Conservation (phyloP, 169 alveolate species). For the Plasmodium vinckei region DNA sequence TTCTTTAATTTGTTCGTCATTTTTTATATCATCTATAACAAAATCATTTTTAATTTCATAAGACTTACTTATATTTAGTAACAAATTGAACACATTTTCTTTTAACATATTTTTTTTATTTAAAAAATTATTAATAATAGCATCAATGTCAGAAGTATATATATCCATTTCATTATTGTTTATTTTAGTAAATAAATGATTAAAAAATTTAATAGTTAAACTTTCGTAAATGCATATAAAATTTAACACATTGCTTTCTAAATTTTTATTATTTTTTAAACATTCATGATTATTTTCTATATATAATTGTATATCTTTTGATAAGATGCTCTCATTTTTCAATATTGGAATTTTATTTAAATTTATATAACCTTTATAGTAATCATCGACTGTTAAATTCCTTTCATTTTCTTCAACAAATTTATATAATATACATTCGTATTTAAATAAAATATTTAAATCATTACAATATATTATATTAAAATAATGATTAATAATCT, state of each 20-base stretch:
- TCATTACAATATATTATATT: constrained; percentile 68
- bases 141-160: constrained; percentile 34
- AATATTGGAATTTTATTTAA: constrained; percentile 50
- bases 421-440: constrained; percentile 67
- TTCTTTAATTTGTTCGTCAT: constrained; percentile 53
- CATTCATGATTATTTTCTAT: constrained; percentile 23
- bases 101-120: constrained; percentile 58
- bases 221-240: constrained; percentile 47
- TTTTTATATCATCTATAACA: constrained; percentile 32
- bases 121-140: constrained; percentile 49
- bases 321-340: constrained; percentile 8
- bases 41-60: constrained; percentile 44
- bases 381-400: constrained; percentile 55
- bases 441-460: constrained; percentile 37
- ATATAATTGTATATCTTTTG: constrained; percentile 18
- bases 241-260: constrained; percentile 38
- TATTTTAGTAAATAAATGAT: constrained; percentile 58
- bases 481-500: constrained; percentile 57
- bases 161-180: constrained; percentile 56
- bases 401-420: constrained; percentile 53
- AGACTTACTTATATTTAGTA: constrained; percentile 45
- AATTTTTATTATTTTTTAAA: constrained; percentile 21
- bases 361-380: constrained; percentile 54
- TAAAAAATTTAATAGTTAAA: constrained; percentile 62
- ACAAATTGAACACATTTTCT: constrained; percentile 57